Base-by-base conservation (phyloP, 768 basidiomycete species). In the Tulasnella sp. region DNA sequence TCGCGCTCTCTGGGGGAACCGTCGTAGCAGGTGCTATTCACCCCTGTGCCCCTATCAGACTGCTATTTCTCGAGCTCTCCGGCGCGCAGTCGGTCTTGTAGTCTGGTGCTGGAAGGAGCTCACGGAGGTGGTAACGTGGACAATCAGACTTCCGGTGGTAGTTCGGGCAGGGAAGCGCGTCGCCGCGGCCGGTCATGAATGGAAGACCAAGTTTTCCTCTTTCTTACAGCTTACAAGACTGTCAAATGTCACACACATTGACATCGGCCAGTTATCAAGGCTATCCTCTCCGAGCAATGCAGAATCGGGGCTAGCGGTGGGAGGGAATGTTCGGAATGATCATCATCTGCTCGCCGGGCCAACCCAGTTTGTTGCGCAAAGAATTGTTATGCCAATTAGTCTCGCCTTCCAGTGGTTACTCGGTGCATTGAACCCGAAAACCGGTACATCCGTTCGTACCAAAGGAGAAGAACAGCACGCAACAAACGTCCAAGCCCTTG, bases 11-110 rank as follows among this genome's bases (percentile, higher is more conserved):
- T 11, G 31, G n/a, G 5, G 46, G n/a, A 2, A 78, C 77, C 22
- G 16, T 78, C 77, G 41, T 60, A 5, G 64, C 64, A 0, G 77
- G 46, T 18, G 41, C 64, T 34, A 78, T 58, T 78, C 50, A 9
- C 58, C 54, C 16, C 41, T 40, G 6, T 78, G 31, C 22, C 77
- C 77, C 2, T 78, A 50, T 34, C 77, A 78, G 37, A 69, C 77
- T 37, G 28, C 77, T 28, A 54, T 60, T 31, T 78, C 77, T 18
- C 31, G 34, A 9, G 75, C 44, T 18, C 28, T 50, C 28, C 75
- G 75, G 42, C 40, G 75, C 75, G 5, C 18, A 31, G 42, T 76
- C 24, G n/a, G 24, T 1, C 31, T 60, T 60, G n/a, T 24, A 31
- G 8, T 31, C 58, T 60, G 58, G 58, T 60, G 58, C 58, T n/a